phyloP scores from a whole-genome alignment of 805 yeast genomes.

The Jamesozyma piceae region DNA sequence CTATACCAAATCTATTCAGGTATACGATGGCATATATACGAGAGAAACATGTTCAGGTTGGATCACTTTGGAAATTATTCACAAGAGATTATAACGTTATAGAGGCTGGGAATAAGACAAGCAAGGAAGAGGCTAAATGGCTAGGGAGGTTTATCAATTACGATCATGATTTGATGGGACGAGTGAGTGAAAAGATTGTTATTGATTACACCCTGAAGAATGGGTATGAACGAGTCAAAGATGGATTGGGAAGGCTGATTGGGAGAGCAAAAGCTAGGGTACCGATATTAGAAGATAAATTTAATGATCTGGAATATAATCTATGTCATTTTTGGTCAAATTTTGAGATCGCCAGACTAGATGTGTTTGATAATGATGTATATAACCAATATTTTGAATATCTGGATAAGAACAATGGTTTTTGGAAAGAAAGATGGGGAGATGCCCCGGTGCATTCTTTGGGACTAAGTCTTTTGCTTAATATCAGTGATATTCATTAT shows the following conservation, averaged over 20 bases:
- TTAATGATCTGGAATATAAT: conserved; percentile 61
- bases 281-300: conserved; percentile 41
- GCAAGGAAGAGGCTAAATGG: conserved; percentile 9
- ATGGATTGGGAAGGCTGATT: conserved; percentile 32
- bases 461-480: conserved; percentile 69
- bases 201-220: conserved; percentile 25
- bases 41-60: conserved; percentile 37
- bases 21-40: conserved; percentile 57
- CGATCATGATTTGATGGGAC: conserved; percentile 17
- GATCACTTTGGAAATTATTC: conserved; percentile 65
- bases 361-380: conserved; percentile 53
- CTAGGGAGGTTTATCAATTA: conserved; percentile 26
- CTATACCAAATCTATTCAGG: conserved; percentile 74
- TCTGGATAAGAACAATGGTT: conserved; percentile 70
- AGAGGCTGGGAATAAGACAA: conserved; percentile 28
- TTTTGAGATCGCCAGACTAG: conserved; percentile 82
- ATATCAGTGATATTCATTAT: conserved; percentile 68
- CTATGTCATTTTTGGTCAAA: conserved; percentile 88
- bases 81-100: conserved; percentile 34
- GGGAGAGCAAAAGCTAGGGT: conserved; percentile 29
- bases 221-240: conserved; percentile 8
- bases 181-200: conserved; percentile 25
- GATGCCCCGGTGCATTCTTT: conserved; percentile 92
- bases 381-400: conserved; percentile 61
- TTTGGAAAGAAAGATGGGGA: conserved; percentile 91